Evolutionary conservation across 1,139 yeast species (phyloP).

Genomic region (Saccharomyces hybrid): DNA sequence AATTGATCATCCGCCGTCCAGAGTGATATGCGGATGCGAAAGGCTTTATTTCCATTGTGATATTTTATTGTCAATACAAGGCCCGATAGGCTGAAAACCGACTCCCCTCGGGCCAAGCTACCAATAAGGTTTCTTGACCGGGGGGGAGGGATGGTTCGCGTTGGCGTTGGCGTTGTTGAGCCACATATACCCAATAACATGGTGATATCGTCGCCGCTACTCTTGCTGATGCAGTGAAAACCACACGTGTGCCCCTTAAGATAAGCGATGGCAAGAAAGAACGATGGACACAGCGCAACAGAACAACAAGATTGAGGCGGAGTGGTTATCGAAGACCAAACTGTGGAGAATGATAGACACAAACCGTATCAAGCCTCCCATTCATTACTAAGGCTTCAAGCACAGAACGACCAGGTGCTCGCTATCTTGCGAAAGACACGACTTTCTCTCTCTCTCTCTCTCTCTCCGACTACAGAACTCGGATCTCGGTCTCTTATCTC

Average conservation of each 20-base stretch:
- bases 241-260: constrained; percentile 99
- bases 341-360: too few relatives aligned
- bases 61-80: not conserved
- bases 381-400: too few relatives aligned
- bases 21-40: not conserved
- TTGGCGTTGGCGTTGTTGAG: not conserved
- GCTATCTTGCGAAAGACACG: too few relatives aligned
- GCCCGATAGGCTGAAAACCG: not conserved
- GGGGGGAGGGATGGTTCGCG: not conserved
- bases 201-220: not conserved
- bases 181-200: too few relatives aligned
- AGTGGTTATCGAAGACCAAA: too few relatives aligned
- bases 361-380: too few relatives aligned
- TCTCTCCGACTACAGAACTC: not conserved
- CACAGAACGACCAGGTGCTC: too few relatives aligned
- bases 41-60: not conserved
- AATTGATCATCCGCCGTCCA: not conserved
- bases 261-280: constrained; percentile 95
- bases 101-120: not conserved
- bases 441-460: too few relatives aligned
- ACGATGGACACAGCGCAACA: not conserved
- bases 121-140: not conserved
- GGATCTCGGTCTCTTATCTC: not conserved
- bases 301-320: too few relatives aligned
- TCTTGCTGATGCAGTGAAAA: not conserved